A percentile compares a stretch with the other conserved stretches of the same genome.
These are phyloP conservation scores for Talaromyces sp. DNA, from an alignment of 2,329 filamentous ascomycete genomes.

Conservation along the genomic window DNA sequence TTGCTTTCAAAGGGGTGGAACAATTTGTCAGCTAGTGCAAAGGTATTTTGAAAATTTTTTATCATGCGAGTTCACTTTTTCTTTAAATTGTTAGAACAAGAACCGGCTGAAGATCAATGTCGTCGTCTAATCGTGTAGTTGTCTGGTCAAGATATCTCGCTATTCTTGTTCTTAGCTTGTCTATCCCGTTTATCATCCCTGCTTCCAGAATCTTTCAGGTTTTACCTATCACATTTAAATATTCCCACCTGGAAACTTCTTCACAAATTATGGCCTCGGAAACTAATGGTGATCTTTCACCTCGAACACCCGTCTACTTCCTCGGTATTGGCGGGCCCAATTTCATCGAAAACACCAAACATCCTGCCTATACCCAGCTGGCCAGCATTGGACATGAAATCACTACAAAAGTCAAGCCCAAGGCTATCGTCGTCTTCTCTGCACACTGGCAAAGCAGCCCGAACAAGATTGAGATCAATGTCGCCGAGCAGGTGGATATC, in stretches of 20 bases:
- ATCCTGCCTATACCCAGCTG: constrained; percentile 61
- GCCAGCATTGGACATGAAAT: constrained; percentile 64
- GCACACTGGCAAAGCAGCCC: constrained; percentile 65
- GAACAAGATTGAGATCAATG: constrained; percentile 59
- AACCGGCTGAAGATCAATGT: neutral
- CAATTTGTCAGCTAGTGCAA: constrained; percentile 1
- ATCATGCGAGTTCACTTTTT: neutral
- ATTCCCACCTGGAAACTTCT: neutral
- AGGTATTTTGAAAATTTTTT: neutral
- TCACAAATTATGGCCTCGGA: constrained; percentile 30
- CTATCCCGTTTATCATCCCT: neutral
- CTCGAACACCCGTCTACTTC: constrained; percentile 48
- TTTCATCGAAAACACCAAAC: constrained; percentile 31
- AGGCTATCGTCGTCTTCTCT: constrained; percentile 68
- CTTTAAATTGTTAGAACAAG: neutral
- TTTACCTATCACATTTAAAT: neutral
- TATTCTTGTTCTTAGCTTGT: neutral
- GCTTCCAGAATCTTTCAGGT: neutral
- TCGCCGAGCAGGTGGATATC: constrained; percentile 56
- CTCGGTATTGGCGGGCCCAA: constrained; percentile 41
- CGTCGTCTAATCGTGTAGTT: neutral
- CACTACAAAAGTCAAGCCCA: constrained; percentile 62
- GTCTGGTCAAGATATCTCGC: neutral
- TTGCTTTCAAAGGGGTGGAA: neutral
- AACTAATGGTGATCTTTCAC: neutral